Conservation (phyloP, 805 yeast species). For the Zygoascus ofunaensis region DNA sequence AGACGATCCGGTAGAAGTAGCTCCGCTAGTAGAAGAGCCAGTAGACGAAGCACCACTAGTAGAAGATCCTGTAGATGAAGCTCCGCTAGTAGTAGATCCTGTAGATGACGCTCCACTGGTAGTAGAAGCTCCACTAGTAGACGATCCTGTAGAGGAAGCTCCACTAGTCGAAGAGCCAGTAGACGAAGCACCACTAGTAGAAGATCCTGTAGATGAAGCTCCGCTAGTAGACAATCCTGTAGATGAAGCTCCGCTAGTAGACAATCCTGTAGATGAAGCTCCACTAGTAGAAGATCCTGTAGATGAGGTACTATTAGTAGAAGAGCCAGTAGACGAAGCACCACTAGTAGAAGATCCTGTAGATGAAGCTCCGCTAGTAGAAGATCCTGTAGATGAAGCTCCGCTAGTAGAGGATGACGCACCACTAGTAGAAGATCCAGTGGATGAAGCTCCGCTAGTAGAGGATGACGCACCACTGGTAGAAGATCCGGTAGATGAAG, state of each 20-base stretch:
- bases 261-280: neutral
- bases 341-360: neutral
- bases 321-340: neutral
- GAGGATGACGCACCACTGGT: neutral
- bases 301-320: neutral
- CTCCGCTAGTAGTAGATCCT: neutral
- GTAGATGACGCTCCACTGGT: neutral
- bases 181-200: conserved; percentile 4
- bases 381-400: neutral
- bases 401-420: neutral
- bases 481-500: neutral
- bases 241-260: neutral
- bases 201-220: conserved; percentile 4
- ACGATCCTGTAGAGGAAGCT: conserved; percentile 5
- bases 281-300: neutral
- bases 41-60: neutral
- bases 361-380: neutral
- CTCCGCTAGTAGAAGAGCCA: neutral
- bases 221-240: neutral
- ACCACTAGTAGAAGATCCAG: neutral
- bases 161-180: conserved; percentile 6
- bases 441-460: neutral
- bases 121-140: conserved; percentile 2
- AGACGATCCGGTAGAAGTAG: neutral
- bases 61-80: neutral